These are phyloP conservation scores for Discostella stelligeroides DNA, from an alignment of 108 stramenopile genomes.

Conservation along the genomic window DNA sequence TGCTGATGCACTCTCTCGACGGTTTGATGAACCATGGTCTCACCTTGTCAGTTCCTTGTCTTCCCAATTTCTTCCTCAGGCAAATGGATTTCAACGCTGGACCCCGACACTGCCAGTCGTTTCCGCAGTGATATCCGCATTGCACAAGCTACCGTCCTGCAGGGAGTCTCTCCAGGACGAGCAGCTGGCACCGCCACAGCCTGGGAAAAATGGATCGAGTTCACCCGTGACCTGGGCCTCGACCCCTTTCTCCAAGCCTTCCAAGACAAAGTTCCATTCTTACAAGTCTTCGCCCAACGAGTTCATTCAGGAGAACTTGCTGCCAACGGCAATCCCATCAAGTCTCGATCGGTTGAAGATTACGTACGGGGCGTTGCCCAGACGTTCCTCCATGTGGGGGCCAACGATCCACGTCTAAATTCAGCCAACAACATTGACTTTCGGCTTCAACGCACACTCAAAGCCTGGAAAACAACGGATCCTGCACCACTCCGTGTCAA, in stretches of 20 bases:
- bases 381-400: constrained; percentile 40
- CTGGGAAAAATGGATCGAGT: constrained; percentile 26
- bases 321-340: constrained; percentile 11
- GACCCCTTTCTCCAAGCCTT: constrained; percentile 27
- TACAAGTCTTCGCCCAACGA: constrained; percentile 38
- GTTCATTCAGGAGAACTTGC: constrained; percentile 12
- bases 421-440: constrained; percentile 27
- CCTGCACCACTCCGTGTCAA: constrained; percentile 19
- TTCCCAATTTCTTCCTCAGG: constrained; percentile 10
- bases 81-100: constrained; percentile 13
- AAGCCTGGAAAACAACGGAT: constrained; percentile 20
- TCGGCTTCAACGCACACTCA: constrained; percentile 14
- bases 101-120: constrained; percentile 10
- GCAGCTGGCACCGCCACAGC: constrained; percentile 11
- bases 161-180: constrained; percentile 35
- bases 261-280: constrained; percentile 32
- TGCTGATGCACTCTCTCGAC: neutral
- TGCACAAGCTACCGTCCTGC: constrained; percentile 23
- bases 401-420: constrained; percentile 35
- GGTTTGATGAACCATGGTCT: neutral
- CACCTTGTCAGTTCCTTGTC: neutral
- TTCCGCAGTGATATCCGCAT: constrained; percentile 33
- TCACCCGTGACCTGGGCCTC: constrained; percentile 21
- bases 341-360: constrained; percentile 46
- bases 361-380: constrained; percentile 42